Base-by-base conservation (phyloP, 441 rosid species). In the Erysimum pusillum region DNA sequence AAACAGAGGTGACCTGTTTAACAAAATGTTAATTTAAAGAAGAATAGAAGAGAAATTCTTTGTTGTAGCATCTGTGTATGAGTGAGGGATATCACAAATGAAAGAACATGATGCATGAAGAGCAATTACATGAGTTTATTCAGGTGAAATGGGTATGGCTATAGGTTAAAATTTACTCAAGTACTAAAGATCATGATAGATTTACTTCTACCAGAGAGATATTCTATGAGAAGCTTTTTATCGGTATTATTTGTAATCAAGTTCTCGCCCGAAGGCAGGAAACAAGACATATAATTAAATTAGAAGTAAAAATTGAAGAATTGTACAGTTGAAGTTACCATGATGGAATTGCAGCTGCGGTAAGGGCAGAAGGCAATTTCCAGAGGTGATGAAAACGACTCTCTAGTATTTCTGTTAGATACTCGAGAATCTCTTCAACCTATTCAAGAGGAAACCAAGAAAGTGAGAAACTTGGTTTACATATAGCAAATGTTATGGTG, bases 331-430 rank as follows among this genome's bases (percentile, higher is more conserved):
- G 72, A 54, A 45, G 52, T 64, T 86, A 93, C 97, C 96, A 85
- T 63, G 82, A 76, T 39, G 97, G 93, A 57, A 93, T 80, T 67
- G 94, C 87, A 76, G 78, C 89, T 70, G 97, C 94, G 36, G 45
- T 69, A 69, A 93, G 89, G 48, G 75, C 81, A 69, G 91, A 90
- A 67, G 89, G 77, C 48, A 87, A 61, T 77, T 84, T 86, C 97
- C 93, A 90, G 59, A 93, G 78, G 10, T 44, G 77, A 81, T 80
- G 84, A 78, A 81, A 74, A 73, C 77, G 88, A 73, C 46, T 80
- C 59, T 72, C 87, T 42, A 91, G 38, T 49, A 89, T 41, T 60
- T 78, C 81, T 7, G 69, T 80, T 80, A 91, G 75, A 80, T 83
- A 79, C 67, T 87, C 87, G 9, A 91, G 90, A 83, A 90, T 86